Conservation (phyloP, 768 basidiomycete genomes). For the Cystobasidiopsis lactophilus region DNA sequence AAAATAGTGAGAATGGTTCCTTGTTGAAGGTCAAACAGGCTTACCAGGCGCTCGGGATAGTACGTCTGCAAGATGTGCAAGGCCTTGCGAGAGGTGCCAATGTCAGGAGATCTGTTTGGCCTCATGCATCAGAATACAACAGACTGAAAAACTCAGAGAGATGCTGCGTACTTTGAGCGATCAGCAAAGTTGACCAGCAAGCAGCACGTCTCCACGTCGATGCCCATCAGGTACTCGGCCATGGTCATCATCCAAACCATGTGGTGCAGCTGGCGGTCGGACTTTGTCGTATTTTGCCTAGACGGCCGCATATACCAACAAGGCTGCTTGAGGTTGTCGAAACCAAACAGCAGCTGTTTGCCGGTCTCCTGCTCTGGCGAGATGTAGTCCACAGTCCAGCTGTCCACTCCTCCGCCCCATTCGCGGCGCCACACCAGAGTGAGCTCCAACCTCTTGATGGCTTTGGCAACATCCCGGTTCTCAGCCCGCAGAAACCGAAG, state of each 20-base stretch:
- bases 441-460: slow-evolving; percentile 42
- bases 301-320: background rate
- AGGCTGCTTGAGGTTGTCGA: no score
- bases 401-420: background rate
- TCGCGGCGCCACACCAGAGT: slow-evolving; percentile 59
- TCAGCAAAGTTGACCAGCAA: slow-evolving; percentile 54
- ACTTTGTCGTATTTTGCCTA: background rate
- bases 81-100: background rate
- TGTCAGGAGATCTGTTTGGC: background rate
- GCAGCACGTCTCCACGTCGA: slow-evolving; percentile 49
- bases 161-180: background rate
- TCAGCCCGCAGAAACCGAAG: slow-evolving; percentile 50
- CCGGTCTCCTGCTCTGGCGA: slow-evolving; percentile 65
- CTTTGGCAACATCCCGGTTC: slow-evolving; percentile 40
- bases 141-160: background rate
- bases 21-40: background rate
- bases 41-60: slow-evolving; percentile 40
- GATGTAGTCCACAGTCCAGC: slow-evolving; percentile 36
- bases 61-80: slow-evolving; percentile 25
- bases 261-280: slow-evolving; percentile 14
- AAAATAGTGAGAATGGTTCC: background rate
- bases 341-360: slow-evolving; percentile 53
- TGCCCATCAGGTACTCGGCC: slow-evolving; percentile 49
- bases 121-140: background rate
- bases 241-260: slow-evolving; percentile 44